phyloP scores from a whole-genome alignment of 1,284 basidiomycete species.

The Hemileia vastatrix region DNA sequence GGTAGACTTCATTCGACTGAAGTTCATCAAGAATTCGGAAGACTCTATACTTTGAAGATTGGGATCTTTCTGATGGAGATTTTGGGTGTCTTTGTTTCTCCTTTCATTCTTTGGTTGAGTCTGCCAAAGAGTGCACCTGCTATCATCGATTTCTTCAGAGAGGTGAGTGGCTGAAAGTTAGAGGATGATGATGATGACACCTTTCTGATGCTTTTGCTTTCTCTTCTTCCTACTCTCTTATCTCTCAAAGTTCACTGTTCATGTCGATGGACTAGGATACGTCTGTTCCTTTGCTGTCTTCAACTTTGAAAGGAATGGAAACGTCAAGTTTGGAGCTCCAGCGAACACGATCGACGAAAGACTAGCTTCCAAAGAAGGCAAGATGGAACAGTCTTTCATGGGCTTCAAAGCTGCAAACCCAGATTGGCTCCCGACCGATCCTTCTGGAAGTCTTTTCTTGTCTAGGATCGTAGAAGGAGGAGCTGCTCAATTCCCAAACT shows the following conservation, averaged over 20 bases:
- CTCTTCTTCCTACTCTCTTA: not conserved
- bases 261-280: conserved; percentile 89
- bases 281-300: conserved; percentile 97
- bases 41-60: conserved; percentile 81
- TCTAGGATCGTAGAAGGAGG: conserved; percentile 65
- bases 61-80: conserved; percentile 77
- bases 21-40: conserved; percentile 79
- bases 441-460: conserved; percentile 71
- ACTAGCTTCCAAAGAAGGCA: conserved; percentile 74
- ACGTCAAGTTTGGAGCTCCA: conserved; percentile 76
- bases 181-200: not conserved
- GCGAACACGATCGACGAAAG: conserved; percentile 57
- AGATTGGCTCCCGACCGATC: conserved; percentile 83
- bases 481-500: conserved; percentile 4
- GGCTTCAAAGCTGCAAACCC: conserved; percentile 88
- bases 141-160: conserved; percentile 88
- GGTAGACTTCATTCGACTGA: conserved; percentile 75
- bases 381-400: conserved; percentile 97
- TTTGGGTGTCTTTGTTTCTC: conserved; percentile 79
- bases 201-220: not conserved
- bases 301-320: conserved; percentile 84
- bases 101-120: conserved; percentile 84
- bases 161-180: conserved; percentile 42
- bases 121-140: conserved; percentile 75
- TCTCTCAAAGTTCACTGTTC: conserved; percentile 83